A percentile compares a stretch with the other conserved stretches of the same genome.
Evolutionary conservation across 805 yeast species (phyloP).

Genomic region (Teunomyces stri): DNA sequence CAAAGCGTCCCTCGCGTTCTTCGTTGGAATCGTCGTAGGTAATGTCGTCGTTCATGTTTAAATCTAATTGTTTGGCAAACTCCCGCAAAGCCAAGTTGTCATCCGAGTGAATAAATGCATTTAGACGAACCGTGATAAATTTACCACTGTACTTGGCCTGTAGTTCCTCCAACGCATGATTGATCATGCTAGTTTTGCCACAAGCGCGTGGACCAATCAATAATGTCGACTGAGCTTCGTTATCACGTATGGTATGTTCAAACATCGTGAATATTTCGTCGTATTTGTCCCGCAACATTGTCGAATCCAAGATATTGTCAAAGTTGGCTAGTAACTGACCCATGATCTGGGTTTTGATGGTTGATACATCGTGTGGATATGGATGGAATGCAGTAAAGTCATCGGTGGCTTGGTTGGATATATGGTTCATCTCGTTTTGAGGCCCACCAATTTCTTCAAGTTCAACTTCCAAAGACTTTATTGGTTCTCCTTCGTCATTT

Average conservation of each 20-base stretch:
- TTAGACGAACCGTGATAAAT: slow-evolving; percentile 61
- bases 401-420: no score
- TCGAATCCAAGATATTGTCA: slow-evolving; percentile 14
- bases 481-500: no score
- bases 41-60: slow-evolving; percentile 10
- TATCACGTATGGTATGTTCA: slow-evolving; percentile 59
- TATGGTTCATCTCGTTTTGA: no score
- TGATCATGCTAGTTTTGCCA: slow-evolving; percentile 69
- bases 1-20: slow-evolving; percentile 30
- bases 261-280: slow-evolving; percentile 56
- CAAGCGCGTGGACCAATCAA: slow-evolving; percentile 76
- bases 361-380: slow-evolving; percentile 12
- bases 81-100: slow-evolving; percentile 80
- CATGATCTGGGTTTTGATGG: slow-evolving; percentile 15
- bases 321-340: slow-evolving; percentile 20
- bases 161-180: slow-evolving; percentile 52
- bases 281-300: slow-evolving; percentile 29
- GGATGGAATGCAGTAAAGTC: background rate
- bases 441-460: no score
- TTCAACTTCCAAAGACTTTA: no score
- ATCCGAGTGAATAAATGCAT: slow-evolving; percentile 70
- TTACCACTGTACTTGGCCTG: slow-evolving; percentile 40
- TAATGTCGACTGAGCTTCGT: slow-evolving; percentile 79
- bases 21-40: slow-evolving; percentile 8
- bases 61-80: slow-evolving; percentile 80